Conservation (phyloP, 2,329 filamentous ascomycete genomes). For the Xylariaceae sp. region DNA sequence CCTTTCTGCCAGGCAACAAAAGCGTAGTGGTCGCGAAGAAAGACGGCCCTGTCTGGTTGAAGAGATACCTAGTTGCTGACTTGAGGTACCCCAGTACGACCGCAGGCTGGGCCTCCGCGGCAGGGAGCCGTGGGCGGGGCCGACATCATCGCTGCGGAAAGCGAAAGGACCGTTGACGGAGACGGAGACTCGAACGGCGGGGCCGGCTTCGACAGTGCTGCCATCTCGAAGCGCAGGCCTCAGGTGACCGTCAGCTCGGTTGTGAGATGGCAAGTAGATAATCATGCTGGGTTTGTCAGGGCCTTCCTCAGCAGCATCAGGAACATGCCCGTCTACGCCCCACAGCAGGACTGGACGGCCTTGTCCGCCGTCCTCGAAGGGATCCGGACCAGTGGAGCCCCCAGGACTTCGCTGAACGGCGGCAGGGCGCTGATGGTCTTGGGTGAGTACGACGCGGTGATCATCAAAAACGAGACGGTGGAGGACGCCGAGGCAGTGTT, state of each 20-base stretch:
- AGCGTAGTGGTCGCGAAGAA: no score
- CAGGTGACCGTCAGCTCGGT: constrained; percentile 52
- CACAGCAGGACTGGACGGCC: constrained; percentile 53
- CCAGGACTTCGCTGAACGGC: constrained; percentile 27
- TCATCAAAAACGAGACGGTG: constrained; percentile 56
- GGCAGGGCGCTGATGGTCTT: constrained; percentile 58
- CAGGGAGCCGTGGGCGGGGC: constrained; percentile 1
- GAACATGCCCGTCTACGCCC: constrained; percentile 59
- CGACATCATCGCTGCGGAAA: constrained; percentile 19
- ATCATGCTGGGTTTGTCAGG: constrained; percentile 59
- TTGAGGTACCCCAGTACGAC: no score
- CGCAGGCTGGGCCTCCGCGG: constrained; percentile 1
- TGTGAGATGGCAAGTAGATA: constrained; percentile 61
- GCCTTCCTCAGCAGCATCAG: constrained; percentile 66
- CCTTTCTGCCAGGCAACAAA: no score
- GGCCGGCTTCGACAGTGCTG: constrained; percentile 35
- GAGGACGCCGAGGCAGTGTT: constrained; percentile 53
- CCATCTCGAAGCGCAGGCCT: constrained; percentile 44
- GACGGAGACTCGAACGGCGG: constrained; percentile 31
- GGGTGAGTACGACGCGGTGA: constrained; percentile 58
- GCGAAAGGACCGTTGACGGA: constrained; percentile 16
- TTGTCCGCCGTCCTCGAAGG: constrained; percentile 42
- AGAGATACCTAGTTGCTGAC: no score
- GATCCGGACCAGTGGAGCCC: constrained; percentile 16
- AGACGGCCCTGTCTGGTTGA: no score